phyloP scores from a whole-genome alignment of 2,329 filamentous ascomycete genomes.

The Chaetomium sp. region DNA sequence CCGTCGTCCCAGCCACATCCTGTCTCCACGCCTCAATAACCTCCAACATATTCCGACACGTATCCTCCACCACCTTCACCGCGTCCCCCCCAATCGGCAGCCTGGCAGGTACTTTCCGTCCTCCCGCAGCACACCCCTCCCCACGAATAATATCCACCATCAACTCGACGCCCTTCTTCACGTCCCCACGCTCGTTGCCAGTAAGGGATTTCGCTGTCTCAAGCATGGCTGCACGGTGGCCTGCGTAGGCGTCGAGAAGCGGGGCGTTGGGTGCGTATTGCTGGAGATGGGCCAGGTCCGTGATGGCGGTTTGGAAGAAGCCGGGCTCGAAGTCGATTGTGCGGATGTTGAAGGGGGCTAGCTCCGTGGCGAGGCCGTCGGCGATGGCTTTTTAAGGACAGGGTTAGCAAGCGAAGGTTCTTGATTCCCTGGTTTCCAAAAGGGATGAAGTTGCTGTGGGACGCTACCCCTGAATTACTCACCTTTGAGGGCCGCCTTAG shows the following conservation, averaged over 20 bases:
- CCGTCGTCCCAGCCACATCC: constrained; percentile 1
- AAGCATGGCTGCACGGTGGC: background rate
- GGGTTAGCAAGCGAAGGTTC: background rate
- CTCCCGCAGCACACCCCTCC: background rate
- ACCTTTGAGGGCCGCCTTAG: constrained; percentile 6
- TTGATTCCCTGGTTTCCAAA: too few species aligned
- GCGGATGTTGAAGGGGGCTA: constrained; percentile 13
- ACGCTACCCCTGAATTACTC: background rate
- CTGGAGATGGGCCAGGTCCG: background rate
- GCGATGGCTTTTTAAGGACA: constrained; percentile 11
- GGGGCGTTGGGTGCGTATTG: background rate
- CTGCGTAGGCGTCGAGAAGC: background rate
- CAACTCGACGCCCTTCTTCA: constrained; percentile 4
- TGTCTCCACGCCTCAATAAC: constrained; percentile 1
- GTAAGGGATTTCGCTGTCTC: background rate
- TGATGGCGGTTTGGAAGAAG: constrained; percentile 8
- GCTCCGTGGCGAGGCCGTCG: constrained; percentile 13
- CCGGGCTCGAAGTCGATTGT: constrained; percentile 17
- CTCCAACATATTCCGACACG: constrained; percentile 1
- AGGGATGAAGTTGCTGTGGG: too few species aligned
- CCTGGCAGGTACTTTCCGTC: background rate
- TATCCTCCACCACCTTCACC: background rate
- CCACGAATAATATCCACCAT: constrained; percentile 7
- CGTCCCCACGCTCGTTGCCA: constrained; percentile 5
- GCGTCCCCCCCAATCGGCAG: constrained; percentile 5